phyloP scores from a whole-genome alignment of 305 asterid genomes.

The Fraxinus baroniana region DNA sequence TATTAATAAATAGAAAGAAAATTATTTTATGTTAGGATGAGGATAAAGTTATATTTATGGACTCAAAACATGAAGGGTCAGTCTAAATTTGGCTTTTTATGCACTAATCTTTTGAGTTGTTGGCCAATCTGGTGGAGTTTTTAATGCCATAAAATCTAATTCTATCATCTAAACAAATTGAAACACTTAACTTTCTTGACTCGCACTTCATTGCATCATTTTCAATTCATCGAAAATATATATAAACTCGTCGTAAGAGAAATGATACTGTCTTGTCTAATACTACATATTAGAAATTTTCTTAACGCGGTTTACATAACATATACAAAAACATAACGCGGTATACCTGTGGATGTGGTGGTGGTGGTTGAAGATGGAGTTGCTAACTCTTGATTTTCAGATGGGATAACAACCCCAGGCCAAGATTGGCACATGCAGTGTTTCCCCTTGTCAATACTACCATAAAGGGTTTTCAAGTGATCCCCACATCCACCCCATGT shows the following conservation, averaged over 20 bases:
- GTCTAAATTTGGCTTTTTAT: neutral
- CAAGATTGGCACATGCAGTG: constrained; percentile 75
- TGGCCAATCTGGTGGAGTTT: constrained; percentile 12
- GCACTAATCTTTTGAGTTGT: neutral
- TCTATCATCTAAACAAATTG: neutral
- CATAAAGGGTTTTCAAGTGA: constrained; percentile 44
- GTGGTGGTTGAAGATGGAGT: constrained; percentile 35
- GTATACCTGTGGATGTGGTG: neutral
- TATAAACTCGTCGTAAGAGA: neutral
- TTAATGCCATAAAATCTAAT: neutral
- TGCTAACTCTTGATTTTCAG: constrained; percentile 22
- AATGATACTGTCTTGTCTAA: neutral
- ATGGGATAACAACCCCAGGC: constrained; percentile 60
- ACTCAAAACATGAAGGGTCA: neutral
- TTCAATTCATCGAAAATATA: neutral
- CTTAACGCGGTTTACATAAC: neutral
- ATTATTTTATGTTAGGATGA: neutral
- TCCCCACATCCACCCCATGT: constrained; percentile 72
- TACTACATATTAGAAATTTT: neutral
- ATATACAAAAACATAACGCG: neutral
- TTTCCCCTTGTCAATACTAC: constrained; percentile 54
- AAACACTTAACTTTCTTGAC: neutral
- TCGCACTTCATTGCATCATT: neutral
- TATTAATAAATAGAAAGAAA: neutral
- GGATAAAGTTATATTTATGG: neutral